A percentile compares a stretch with the other conserved stretches of the same genome.
Evolutionary conservation across 257 asterid genomes (phyloP).

Genomic region (Echites panduratus): DNA sequence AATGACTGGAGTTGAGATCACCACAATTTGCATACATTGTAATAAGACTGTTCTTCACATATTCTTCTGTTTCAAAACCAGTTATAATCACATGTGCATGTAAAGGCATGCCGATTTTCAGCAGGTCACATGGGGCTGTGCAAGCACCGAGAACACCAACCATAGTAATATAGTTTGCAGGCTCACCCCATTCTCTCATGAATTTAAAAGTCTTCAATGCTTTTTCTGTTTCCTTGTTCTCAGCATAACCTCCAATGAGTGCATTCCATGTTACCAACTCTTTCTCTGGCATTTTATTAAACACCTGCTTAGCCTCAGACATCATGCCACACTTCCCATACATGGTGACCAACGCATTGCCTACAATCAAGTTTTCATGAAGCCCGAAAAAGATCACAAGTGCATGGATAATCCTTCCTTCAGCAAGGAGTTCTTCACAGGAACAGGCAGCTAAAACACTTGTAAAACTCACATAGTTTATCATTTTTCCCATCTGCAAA

Average conservation of each 20-base stretch:
- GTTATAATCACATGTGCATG: constrained; percentile 47
- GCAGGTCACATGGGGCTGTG: constrained; percentile 42
- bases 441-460: constrained; percentile 74
- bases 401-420: constrained; percentile 61
- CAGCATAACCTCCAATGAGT: constrained; percentile 64
- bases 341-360: constrained; percentile 85
- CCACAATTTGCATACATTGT: constrained; percentile 84
- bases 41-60: constrained; percentile 69
- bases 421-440: constrained; percentile 38
- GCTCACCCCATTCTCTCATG: constrained; percentile 43
- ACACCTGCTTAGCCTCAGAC: constrained; percentile 51
- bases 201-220: constrained; percentile 42
- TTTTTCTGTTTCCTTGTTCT: constrained; percentile 41
- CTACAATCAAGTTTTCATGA: constrained; percentile 53
- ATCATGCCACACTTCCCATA: constrained; percentile 64
- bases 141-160: constrained; percentile 62
- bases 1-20: constrained; percentile 58
- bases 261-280: constrained; percentile 90
- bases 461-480: constrained; percentile 60
- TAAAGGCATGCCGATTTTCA: constrained; percentile 56
- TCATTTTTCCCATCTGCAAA: constrained; percentile 30
- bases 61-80: constrained; percentile 60
- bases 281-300: constrained; percentile 46
- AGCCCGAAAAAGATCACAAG: constrained; percentile 51
- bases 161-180: constrained; percentile 68